phyloP scores from a whole-genome alignment of 1,284 basidiomycete species.

The Fomitopsis palustris region DNA sequence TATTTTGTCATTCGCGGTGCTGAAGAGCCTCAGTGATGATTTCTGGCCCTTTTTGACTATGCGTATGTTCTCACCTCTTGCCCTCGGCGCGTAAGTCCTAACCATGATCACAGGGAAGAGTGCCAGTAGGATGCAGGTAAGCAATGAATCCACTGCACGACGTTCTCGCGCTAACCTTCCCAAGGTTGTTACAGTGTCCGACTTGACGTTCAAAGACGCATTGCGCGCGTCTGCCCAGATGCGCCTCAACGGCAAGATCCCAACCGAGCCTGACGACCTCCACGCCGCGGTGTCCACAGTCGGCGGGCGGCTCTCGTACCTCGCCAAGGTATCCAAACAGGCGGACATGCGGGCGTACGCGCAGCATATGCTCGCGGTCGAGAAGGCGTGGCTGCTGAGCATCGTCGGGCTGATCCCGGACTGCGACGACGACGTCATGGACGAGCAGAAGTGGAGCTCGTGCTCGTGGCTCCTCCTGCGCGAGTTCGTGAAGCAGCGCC shows the following conservation, averaged over 20 bases:
- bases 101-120: conserved; percentile 49
- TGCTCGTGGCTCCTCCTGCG: conserved; percentile 74
- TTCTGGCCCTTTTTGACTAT: conserved; percentile 74
- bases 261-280: conserved; percentile 34
- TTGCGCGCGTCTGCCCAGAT: conserved; percentile 57
- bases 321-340: conserved; percentile 60
- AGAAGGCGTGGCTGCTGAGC: conserved; percentile 76
- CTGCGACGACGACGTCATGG: conserved; percentile 86
- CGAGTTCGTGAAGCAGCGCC: conserved; percentile 61
- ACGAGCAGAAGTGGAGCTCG: conserved; percentile 82
- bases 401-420: conserved; percentile 71
- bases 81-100: not conserved
- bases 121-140: conserved; percentile 69
- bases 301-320: conserved; percentile 76
- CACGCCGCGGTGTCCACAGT: conserved; percentile 55
- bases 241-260: conserved; percentile 35
- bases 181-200: conserved; percentile 70
- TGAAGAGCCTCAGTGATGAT: conserved; percentile 51
- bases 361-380: conserved; percentile 57
- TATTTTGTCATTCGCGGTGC: not conserved
- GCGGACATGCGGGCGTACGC: conserved; percentile 64
- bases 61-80: conserved; percentile 38
- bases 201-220: conserved; percentile 64
- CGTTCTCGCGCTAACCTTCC: conserved; percentile 1
- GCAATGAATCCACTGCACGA: conserved; percentile 13